A percentile compares a stretch with the other conserved stretches of the same genome.
phyloP scores from a whole-genome alignment of 306 rosid species.

The Myrica gale region DNA sequence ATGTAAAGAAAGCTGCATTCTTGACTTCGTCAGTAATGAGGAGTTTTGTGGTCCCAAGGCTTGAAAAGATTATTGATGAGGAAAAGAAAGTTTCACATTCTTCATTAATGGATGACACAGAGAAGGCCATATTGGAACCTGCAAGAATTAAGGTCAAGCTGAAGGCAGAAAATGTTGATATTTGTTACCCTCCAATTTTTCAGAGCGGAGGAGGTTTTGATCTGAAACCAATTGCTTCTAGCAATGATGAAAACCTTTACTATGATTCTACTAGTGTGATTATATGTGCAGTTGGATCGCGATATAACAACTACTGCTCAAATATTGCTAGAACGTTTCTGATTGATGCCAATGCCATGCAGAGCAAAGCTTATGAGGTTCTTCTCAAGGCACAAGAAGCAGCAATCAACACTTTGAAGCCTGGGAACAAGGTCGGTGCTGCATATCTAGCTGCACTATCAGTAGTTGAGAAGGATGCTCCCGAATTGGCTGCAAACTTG shows the following conservation, averaged over 20 bases:
- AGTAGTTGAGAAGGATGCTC: constrained; percentile 75
- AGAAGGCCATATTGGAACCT: constrained; percentile 81
- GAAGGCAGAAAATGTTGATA: constrained; percentile 86
- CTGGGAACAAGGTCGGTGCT: constrained; percentile 59
- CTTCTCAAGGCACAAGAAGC: constrained; percentile 88
- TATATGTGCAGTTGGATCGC: constrained; percentile 90
- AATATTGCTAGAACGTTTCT: constrained; percentile 79
- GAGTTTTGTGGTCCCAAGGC: constrained; percentile 72
- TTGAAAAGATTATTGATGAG: constrained; percentile 87
- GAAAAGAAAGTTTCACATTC: constrained; percentile 85
- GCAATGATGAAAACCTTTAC: constrained; percentile 73
- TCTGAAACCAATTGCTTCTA: constrained; percentile 93
- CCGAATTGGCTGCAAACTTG: constrained; percentile 63
- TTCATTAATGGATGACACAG: constrained; percentile 84
- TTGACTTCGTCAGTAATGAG: constrained; percentile 74
- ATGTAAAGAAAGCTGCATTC: constrained; percentile 76
- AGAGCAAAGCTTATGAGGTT: constrained; percentile 84
- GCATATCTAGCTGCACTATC: constrained; percentile 78
- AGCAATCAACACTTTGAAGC: constrained; percentile 61
- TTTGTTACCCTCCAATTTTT: constrained; percentile 90
- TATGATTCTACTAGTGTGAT: constrained; percentile 86
- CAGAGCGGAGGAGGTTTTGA: constrained; percentile 97
- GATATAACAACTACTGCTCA: constrained; percentile 89
- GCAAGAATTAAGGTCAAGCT: constrained; percentile 69
- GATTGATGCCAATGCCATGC: constrained; percentile 80